phyloP scores from a whole-genome alignment of 805 yeast genomes.

The Hanseniaspora nectarophila region DNA sequence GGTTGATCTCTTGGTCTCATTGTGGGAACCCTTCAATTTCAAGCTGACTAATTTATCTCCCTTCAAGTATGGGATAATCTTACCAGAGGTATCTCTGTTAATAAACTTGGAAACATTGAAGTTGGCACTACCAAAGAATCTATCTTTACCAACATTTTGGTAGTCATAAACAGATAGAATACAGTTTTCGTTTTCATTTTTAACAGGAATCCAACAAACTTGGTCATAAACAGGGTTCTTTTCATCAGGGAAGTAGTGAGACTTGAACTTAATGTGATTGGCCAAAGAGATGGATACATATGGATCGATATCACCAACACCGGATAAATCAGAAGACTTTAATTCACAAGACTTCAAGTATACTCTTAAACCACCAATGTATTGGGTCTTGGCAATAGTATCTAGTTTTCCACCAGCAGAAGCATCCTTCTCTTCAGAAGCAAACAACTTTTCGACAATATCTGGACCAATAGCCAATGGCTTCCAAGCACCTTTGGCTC shows the following conservation, averaged over 20 bases:
- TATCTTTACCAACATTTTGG: constrained; percentile 51
- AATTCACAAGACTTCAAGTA: constrained; percentile 44
- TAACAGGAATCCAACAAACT: constrained; percentile 48
- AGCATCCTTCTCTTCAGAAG: constrained; percentile 18
- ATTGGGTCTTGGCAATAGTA: constrained; percentile 26
- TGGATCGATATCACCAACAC: constrained; percentile 66
- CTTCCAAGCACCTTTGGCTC: constrained; percentile 52
- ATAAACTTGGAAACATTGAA: constrained; percentile 40
- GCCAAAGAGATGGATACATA: constrained; percentile 49
- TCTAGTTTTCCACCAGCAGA: constrained; percentile 27
- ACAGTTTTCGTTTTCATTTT: constrained; percentile 48
- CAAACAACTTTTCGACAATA: constrained; percentile 30
- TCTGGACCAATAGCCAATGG: constrained; percentile 49
- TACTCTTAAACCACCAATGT: constrained; percentile 57
- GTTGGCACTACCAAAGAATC: constrained; percentile 49
- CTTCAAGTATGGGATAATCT: constrained; percentile 26
- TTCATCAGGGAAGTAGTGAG: constrained; percentile 43
- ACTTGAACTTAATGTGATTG: constrained; percentile 45
- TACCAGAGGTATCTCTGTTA: constrained; percentile 33
- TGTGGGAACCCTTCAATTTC: neutral
- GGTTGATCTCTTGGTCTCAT: constrained; percentile 31
- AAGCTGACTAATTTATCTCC: constrained; percentile 27
- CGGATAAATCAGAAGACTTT: constrained; percentile 42
- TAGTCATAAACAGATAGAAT: constrained; percentile 53
- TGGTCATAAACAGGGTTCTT: constrained; percentile 49